Evolutionary conservation across 345 rosid genomes (phyloP).

Genomic region (Ceriops decandra): DNA sequence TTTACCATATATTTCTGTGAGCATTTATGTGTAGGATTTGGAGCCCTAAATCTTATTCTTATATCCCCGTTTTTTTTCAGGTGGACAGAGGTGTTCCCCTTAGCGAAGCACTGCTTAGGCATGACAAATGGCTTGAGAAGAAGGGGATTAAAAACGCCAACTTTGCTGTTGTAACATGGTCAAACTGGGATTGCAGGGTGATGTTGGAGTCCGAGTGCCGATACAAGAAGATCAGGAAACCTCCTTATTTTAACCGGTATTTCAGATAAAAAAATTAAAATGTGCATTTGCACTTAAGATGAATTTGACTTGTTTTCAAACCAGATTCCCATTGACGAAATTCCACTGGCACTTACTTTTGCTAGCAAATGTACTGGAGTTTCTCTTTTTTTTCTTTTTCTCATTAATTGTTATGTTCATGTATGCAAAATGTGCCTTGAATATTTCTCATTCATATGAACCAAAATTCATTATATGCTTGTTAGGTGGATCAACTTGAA

Average conservation of each 20-base stretch:
- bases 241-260: slow-evolving; percentile 43
- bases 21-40: background rate
- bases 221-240: slow-evolving; percentile 41
- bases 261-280: background rate
- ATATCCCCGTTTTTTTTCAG: slow-evolving; percentile 20
- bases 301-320: background rate
- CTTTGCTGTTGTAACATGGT: slow-evolving; percentile 47
- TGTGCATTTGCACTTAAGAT: background rate
- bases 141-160: slow-evolving; percentile 41
- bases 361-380: background rate
- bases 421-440: background rate
- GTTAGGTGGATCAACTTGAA: slow-evolving; percentile 48
- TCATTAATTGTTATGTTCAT: background rate
- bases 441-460: background rate
- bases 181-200: slow-evolving; percentile 49
- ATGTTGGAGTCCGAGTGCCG: slow-evolving; percentile 52
- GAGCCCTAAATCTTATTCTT: slow-evolving; percentile 4
- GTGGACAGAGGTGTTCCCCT: slow-evolving; percentile 44
- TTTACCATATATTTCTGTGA: background rate
- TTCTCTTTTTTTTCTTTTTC: background rate
- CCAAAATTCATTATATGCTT: background rate
- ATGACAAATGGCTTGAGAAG: slow-evolving; percentile 49
- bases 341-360: background rate
- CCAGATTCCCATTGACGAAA: background rate
- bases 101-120: slow-evolving; percentile 45